Conservation (phyloP, 2,329 filamentous ascomycete genomes). For the Monilinia laxa region DNA sequence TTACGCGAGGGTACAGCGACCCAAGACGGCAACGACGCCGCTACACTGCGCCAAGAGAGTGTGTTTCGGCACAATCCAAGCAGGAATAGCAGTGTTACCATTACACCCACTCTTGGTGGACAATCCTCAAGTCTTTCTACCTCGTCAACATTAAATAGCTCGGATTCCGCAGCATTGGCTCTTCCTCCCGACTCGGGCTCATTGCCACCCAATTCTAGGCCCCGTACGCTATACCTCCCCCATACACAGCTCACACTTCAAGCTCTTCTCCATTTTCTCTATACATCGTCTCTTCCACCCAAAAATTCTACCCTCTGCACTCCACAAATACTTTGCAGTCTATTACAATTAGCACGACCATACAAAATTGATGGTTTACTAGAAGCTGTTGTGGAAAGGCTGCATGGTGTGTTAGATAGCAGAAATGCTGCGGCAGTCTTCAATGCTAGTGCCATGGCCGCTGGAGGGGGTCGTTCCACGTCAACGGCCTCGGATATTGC, state of each 20-base stretch:
- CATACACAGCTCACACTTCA: conserved; percentile 89
- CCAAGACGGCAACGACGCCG: conserved; percentile 70
- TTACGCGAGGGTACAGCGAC: conserved; percentile 72
- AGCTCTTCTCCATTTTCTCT: conserved; percentile 87
- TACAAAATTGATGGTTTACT: conserved; percentile 91
- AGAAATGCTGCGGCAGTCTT: conserved; percentile 95
- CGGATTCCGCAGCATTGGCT: conserved; percentile 24
- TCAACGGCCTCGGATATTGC: conserved; percentile 50
- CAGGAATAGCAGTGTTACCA: conserved; percentile 81
- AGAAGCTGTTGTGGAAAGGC: conserved; percentile 86
- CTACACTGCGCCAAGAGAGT: conserved; percentile 66
- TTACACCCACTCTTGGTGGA: conserved; percentile 66
- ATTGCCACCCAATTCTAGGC: conserved; percentile 64
- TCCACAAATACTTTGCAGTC: conserved; percentile 91
- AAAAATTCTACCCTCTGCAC: conserved; percentile 78
- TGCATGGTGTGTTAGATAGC: conserved; percentile 86
- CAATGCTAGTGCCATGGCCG: conserved; percentile 97
- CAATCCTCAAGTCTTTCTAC: conserved; percentile 47
- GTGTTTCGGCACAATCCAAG: conserved; percentile 56
- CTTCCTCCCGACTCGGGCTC: conserved; percentile 46
- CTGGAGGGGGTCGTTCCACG: conserved; percentile 84
- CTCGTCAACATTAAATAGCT: conserved; percentile 47
- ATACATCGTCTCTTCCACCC: conserved; percentile 83
- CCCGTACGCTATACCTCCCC: conserved; percentile 85
- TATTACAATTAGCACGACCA: conserved; percentile 87